Percentiles rank a stretch among this genome's conserved stretches.
Evolutionary conservation across 2,329 filamentous ascomycete species (phyloP).

Genomic region (Neocatenulostroma microsporum): DNA sequence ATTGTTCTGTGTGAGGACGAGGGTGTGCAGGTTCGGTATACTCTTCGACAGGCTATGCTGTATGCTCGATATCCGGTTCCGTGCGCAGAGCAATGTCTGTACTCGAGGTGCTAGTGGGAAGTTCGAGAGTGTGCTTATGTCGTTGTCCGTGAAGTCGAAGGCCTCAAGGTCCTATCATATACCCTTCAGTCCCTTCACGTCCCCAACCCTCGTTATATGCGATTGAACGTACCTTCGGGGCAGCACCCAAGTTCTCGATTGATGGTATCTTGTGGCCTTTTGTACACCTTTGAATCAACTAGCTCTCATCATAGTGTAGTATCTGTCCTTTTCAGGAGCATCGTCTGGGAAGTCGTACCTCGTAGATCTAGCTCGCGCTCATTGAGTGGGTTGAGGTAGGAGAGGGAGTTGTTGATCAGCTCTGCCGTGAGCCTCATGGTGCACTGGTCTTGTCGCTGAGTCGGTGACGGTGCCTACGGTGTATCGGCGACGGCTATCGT

Average conservation of each 20-base stretch:
- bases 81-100: constrained; percentile 76
- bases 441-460: no score
- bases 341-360: constrained; percentile 62
- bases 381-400: constrained; percentile 97
- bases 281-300: constrained; percentile 33
- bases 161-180: constrained; percentile 72
- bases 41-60: constrained; percentile 66
- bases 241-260: constrained; percentile 96
- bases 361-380: constrained; percentile 98
- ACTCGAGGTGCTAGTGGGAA: constrained; percentile 87
- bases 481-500: no score
- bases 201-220: background rate
- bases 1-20: constrained; percentile 78
- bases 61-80: constrained; percentile 79
- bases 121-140: constrained; percentile 81
- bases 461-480: no score
- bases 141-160: constrained; percentile 98
- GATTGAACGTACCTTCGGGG: constrained; percentile 64
- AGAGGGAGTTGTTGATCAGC: constrained; percentile 87
- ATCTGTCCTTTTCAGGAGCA: constrained; percentile 83
- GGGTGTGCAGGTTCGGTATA: constrained; percentile 71
- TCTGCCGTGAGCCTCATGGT: constrained; percentile 91
- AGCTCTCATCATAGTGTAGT: constrained; percentile 61
- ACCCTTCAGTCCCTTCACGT: constrained; percentile 5
- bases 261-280: constrained; percentile 95